phyloP scores from a whole-genome alignment of 2,329 filamentous ascomycete species.

The Grosmannia huntii region DNA sequence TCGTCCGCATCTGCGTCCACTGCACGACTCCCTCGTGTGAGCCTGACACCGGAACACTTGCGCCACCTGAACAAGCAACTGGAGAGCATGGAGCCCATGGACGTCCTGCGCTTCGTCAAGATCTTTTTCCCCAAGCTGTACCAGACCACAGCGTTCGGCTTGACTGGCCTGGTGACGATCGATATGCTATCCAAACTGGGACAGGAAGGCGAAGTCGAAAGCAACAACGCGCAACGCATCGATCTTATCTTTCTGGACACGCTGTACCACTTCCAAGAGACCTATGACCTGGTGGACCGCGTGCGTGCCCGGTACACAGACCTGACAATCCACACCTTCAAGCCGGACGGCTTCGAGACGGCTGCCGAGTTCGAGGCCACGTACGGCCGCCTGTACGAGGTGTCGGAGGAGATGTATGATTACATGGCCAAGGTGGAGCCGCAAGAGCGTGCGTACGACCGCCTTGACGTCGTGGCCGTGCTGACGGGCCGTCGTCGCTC shows the following conservation, averaged over 20 bases:
- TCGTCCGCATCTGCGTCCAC: conserved; percentile 39
- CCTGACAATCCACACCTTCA: conserved; percentile 77
- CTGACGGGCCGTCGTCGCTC: conserved; percentile 84
- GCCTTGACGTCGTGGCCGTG: conserved; percentile 78
- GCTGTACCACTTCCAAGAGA: conserved; percentile 71
- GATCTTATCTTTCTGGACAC: conserved; percentile 75
- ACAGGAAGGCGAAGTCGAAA: conserved; percentile 33
- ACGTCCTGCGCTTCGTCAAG: conserved; percentile 86
- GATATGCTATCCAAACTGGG: conserved; percentile 75
- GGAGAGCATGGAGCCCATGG: conserved; percentile 76
- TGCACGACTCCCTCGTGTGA: conserved; percentile 59
- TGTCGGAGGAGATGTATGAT: conserved; percentile 82
- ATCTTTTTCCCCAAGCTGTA: conserved; percentile 81
- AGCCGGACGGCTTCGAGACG: conserved; percentile 63
- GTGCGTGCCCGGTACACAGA: conserved; percentile 66
- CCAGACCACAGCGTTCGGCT: conserved; percentile 73
- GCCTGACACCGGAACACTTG: conserved; percentile 78
- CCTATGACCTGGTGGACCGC: conserved; percentile 58
- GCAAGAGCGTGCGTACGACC: conserved; percentile 76
- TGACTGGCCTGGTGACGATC: conserved; percentile 69
- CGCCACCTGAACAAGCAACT: conserved; percentile 84
- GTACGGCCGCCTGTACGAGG: conserved; percentile 80
- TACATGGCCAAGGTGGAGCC: conserved; percentile 97
- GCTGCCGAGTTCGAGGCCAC: conserved; percentile 66
- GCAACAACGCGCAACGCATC: conserved; percentile 24